Base-by-base conservation (phyloP, 306 rosid species). In the Gynostemma pentaphyllum region DNA sequence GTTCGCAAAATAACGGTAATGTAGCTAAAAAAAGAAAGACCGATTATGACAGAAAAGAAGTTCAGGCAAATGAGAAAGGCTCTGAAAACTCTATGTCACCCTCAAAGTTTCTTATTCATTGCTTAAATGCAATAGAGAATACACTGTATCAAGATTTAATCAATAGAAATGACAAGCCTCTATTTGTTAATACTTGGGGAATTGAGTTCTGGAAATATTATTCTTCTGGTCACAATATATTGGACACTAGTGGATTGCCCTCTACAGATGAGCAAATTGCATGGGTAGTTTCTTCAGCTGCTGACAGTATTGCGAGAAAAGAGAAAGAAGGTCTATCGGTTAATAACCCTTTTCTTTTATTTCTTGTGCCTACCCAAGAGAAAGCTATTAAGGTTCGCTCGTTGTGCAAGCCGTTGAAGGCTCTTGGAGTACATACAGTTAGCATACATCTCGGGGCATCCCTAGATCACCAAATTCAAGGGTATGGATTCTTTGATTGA, bases 401-500 rank as follows among this genome's bases (percentile, higher is more conserved):
- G 30, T 79, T 92, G 70, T 92, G 98, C 82, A 92, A 84, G 82
- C 82, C 95, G 32, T 79, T 92, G 78, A 92, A 88, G 78, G 85
- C 81, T 66, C 72, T 82, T 49, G 99, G 99, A 70, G 79, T 88
- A 84, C 99, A 92, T 78, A 78, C 96, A 52, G 95, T 92, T 70
- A 86, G 96, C 74, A 75, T 92, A 73, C 99, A 92, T 68, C 75
- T 90, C 3, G 88, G 87, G 46, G 88, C 96, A 72, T 72, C 99
- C 62, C 32, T 88, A 80, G 94, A 84, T 71, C 95, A 86, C 85
- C 99, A 92, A 78, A 88, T 88, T 84, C 84, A 86, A 72, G 96
- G 99, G 99, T 75, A 37, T 7, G 21, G 30, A 21, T 39, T 37
- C 2, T 60, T 60, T 21, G 19, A 2, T 60, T 60, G 0, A 37